Percentiles rank a stretch among this genome's conserved stretches.
phyloP scores from a whole-genome alignment of 2,329 filamentous ascomycete genomes.

The Elsinoe australis region DNA sequence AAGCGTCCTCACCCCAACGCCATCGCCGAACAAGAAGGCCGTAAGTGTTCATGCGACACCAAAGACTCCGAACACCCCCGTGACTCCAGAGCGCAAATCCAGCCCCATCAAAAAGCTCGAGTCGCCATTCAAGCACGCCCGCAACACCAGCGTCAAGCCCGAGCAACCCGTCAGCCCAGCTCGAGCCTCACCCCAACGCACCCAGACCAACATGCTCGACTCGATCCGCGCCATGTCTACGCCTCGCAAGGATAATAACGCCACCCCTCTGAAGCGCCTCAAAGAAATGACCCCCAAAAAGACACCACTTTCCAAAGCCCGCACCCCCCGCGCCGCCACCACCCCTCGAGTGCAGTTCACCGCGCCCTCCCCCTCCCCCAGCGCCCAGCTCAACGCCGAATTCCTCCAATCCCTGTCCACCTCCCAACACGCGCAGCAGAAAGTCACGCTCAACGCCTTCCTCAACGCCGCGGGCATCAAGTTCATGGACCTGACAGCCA shows the following conservation, averaged over 20 bases:
- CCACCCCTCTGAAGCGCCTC: slow-evolving; percentile 34
- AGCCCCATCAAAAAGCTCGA: slow-evolving; percentile 8
- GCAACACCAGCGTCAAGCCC: neutral
- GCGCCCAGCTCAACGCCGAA: slow-evolving; percentile 16
- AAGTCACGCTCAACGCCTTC: slow-evolving; percentile 73
- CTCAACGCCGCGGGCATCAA: slow-evolving; percentile 91
- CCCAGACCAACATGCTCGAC: slow-evolving; percentile 31
- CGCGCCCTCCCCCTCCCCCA: slow-evolving; percentile 23
- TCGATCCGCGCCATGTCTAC: slow-evolving; percentile 43
- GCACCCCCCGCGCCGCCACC: slow-evolving; percentile 36
- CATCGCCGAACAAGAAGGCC: slow-evolving; percentile 11
- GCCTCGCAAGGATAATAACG: slow-evolving; percentile 39
- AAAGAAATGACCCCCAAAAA: slow-evolving; percentile 29
- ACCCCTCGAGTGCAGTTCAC: slow-evolving; percentile 29
- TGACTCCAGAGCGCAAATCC: slow-evolving; percentile 2
- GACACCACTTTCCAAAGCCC: slow-evolving; percentile 31
- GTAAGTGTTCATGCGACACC: slow-evolving; percentile 2
- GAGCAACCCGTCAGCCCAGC: slow-evolving; percentile 2
- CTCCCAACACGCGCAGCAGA: slow-evolving; percentile 23
- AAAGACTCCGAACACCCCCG: slow-evolving; percentile 6
- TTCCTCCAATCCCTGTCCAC: slow-evolving; percentile 4
- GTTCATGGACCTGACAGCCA: slow-evolving; percentile 98
- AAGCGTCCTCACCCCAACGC: slow-evolving; percentile 15
- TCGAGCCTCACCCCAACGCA: slow-evolving; percentile 6
- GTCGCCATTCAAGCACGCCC: slow-evolving; percentile 1